Evolutionary conservation across 139 green algal species (phyloP).

Genomic region (Tetradesmus obliquus): DNA sequence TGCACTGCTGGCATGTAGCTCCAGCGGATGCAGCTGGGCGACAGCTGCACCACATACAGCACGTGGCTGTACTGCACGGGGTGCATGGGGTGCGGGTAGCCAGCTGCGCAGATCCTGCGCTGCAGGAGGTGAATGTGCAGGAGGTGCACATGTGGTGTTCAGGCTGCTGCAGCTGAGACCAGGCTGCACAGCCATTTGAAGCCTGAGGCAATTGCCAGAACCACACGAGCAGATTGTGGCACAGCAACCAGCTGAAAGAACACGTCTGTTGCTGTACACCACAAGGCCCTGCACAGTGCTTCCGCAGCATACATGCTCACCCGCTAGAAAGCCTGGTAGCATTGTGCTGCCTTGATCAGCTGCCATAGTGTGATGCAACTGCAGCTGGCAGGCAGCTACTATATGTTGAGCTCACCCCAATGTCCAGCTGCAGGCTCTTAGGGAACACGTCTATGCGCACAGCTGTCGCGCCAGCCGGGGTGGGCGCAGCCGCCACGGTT

Average conservation of each 20-base stretch:
- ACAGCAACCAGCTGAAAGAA: too few relatives aligned
- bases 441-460: slow-evolving; percentile 24
- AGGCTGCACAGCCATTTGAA: too few relatives aligned
- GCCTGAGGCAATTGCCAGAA: too few relatives aligned
- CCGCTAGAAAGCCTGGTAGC: too few relatives aligned
- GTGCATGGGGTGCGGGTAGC: slow-evolving; percentile 19
- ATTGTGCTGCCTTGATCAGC: too few relatives aligned
- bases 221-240: too few relatives aligned
- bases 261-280: too few relatives aligned
- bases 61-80: slow-evolving; percentile 33
- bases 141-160: background rate
- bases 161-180: background rate
- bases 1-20: slow-evolving; percentile 1
- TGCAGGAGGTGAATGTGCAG: background rate
- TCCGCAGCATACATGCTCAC: too few relatives aligned
- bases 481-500: background rate
- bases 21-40: background rate
- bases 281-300: too few relatives aligned
- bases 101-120: background rate
- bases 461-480: background rate
- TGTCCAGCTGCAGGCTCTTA: slow-evolving; percentile 19
- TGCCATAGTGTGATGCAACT: background rate
- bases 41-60: slow-evolving; percentile 30
- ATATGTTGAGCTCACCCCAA: slow-evolving; percentile 2
- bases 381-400: background rate